Conservation (phyloP, 768 basidiomycete species). For the Macrocybe gigantea region DNA sequence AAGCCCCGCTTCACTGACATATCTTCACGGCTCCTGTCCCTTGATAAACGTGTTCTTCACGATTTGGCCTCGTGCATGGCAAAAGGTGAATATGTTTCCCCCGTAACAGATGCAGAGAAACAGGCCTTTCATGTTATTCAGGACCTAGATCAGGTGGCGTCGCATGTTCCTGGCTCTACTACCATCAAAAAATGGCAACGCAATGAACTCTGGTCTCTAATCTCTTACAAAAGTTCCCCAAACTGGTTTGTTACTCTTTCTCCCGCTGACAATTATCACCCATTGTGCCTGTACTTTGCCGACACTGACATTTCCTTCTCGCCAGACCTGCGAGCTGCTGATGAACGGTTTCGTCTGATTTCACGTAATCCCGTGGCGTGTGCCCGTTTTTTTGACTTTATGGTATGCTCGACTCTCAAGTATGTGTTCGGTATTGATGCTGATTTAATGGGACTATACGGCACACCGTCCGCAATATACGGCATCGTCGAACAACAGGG, state of each 20-base stretch:
- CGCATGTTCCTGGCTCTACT: constrained; percentile 20
- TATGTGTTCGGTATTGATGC: constrained; percentile 12
- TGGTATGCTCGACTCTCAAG: constrained; percentile 19
- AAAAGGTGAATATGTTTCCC: constrained; percentile 17
- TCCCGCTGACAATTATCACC: constrained; percentile 22
- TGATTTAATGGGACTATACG: constrained; percentile 19
- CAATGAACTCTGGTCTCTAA: constrained; percentile 26
- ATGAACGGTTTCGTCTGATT: constrained; percentile 2
- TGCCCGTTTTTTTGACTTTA: constrained; percentile 26
- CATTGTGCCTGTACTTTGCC: constrained; percentile 28
- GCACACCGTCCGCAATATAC: constrained; percentile 21
- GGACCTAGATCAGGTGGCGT: constrained; percentile 28
- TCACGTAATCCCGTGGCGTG: constrained; percentile 19
- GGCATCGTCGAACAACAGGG: constrained; percentile 31
- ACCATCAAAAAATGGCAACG: constrained; percentile 20
- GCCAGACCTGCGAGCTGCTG: constrained; percentile 3
- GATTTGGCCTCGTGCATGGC: constrained; percentile 14
- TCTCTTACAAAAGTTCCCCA: constrained; percentile 17
- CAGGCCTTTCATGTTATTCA: constrained; percentile 25
- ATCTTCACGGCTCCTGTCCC: constrained; percentile 9
- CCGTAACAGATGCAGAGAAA: constrained; percentile 24
- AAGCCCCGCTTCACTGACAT: constrained; percentile 19
- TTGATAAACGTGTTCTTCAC: constrained; percentile 17
- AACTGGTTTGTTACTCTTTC: constrained; percentile 30
- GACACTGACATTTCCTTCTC: constrained; percentile 13